phyloP scores from a whole-genome alignment of 805 yeast genomes.

The Saturnispora mendoncae region DNA sequence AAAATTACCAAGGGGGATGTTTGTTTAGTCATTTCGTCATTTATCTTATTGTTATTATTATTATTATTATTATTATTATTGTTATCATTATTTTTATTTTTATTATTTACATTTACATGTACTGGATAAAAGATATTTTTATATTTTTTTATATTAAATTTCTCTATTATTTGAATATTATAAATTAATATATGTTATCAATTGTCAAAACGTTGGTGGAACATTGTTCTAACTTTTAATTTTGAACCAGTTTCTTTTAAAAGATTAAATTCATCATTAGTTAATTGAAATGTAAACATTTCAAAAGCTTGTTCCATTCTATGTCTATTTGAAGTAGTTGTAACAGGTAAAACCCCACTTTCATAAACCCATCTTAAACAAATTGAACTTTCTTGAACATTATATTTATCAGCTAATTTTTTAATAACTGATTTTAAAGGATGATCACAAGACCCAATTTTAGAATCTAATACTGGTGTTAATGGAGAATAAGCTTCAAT shows the following conservation, averaged over 20 bases:
- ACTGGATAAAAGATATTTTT: too few relatives aligned
- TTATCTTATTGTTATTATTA: too few relatives aligned
- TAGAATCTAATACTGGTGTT: slow-evolving; percentile 44
- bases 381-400: slow-evolving; percentile 52
- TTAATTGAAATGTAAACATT: slow-evolving; percentile 46
- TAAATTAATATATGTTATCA: too few relatives aligned
- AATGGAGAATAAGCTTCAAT: slow-evolving; percentile 63
- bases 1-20: background rate
- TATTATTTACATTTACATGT: too few relatives aligned
- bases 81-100: too few relatives aligned
- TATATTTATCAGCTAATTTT: slow-evolving; percentile 47
- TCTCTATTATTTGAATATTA: background rate
- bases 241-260: slow-evolving; percentile 35
- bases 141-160: background rate
- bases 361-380: slow-evolving; percentile 64
- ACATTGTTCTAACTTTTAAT: slow-evolving; percentile 10
- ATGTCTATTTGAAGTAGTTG: slow-evolving; percentile 54
- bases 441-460: slow-evolving; percentile 32
- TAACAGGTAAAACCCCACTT: slow-evolving; percentile 58
- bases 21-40: too few relatives aligned
- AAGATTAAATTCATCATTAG: slow-evolving; percentile 39
- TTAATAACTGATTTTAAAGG: slow-evolving; percentile 30
- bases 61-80: too few relatives aligned
- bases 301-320: slow-evolving; percentile 51
- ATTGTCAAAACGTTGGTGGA: slow-evolving; percentile 1